Conservation (phyloP, 2,329 filamentous ascomycete genomes). For the Esteya vermicola region DNA sequence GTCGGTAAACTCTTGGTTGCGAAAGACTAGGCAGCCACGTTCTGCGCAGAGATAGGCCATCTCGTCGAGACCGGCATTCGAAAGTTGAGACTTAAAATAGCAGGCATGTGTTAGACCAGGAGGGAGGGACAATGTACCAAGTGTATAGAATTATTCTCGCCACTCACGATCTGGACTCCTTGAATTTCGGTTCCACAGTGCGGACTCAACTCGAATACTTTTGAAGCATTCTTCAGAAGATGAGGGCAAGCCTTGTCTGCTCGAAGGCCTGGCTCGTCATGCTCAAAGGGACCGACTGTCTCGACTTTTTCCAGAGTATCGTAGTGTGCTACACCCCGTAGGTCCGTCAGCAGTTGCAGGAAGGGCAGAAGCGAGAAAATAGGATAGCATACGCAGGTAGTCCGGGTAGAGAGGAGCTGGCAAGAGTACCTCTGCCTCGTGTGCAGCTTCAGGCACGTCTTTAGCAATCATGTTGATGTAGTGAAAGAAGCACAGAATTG, state of each 20-base stretch:
- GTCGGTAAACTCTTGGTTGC: conserved; percentile 6
- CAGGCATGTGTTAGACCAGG: background rate
- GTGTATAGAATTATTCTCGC: too few relatives aligned
- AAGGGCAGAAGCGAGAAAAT: background rate
- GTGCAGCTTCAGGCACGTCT: background rate
- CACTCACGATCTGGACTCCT: conserved; percentile 11
- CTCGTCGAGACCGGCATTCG: conserved; percentile 10
- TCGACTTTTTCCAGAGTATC: conserved; percentile 14
- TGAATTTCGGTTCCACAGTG: conserved; percentile 14
- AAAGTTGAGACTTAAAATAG: conserved; percentile 4
- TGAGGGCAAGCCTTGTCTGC: conserved; percentile 13
- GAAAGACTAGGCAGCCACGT: conserved; percentile 10
- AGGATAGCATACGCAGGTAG: conserved; percentile 10
- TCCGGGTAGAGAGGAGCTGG: conserved; percentile 11
- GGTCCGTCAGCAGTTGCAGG: background rate
- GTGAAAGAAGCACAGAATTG: too few relatives aligned
- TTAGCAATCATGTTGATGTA: conserved; percentile 5
- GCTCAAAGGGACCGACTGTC: conserved; percentile 12
- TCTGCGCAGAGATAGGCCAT: conserved; percentile 12
- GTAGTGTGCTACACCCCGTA: conserved; percentile 10
- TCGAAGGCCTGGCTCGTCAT: conserved; percentile 13
- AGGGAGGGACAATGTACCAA: too few relatives aligned
- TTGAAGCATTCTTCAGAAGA: conserved; percentile 11
- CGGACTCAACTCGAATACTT: conserved; percentile 14
- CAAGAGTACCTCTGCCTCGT: background rate